A percentile compares a stretch with the other conserved stretches of the same genome.
Conservation (phyloP, 2,329 filamentous ascomycete species). For the Penicillium sclerotigenum region DNA sequence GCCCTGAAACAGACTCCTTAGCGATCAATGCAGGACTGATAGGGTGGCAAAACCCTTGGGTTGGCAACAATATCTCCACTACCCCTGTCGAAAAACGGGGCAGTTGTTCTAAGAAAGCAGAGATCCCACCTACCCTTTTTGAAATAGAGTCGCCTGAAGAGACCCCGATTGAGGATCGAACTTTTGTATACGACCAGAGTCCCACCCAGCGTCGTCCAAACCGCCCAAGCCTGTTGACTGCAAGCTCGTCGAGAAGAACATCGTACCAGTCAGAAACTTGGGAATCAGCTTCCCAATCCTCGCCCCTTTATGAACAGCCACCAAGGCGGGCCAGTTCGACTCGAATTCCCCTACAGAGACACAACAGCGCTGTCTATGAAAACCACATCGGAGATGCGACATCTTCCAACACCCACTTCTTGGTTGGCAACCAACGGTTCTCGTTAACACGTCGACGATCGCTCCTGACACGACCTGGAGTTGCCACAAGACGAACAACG, state of each 20-base stretch:
- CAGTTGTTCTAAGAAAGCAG: conserved; percentile 9
- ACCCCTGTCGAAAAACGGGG: conserved; percentile 7
- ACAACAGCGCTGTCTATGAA: conserved; percentile 26
- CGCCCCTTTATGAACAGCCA: conserved; percentile 18
- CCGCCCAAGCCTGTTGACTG: conserved; percentile 14
- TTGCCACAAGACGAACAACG: conserved; percentile 36
- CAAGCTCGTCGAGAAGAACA: conserved; percentile 17
- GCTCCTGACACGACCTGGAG: conserved; percentile 34
- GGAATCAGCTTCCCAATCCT: conserved; percentile 12
- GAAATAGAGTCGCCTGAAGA: conserved; percentile 12
- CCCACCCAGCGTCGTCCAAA: background rate
- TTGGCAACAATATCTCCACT: conserved; percentile 24
- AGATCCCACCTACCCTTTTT: conserved; percentile 19
- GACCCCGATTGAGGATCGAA: background rate
- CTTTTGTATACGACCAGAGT: background rate
- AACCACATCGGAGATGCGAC: conserved; percentile 20
- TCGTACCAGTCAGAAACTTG: conserved; percentile 24
- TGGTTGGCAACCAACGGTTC: conserved; percentile 33
- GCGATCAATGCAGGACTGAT: conserved; percentile 17
- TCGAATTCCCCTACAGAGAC: conserved; percentile 26
- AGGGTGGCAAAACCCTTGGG: conserved; percentile 38
- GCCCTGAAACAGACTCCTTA: conserved; percentile 5
- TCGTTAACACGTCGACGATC: conserved; percentile 40
- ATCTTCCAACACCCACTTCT: conserved; percentile 35
- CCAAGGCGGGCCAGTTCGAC: conserved; percentile 32